Evolutionary conservation across 495 filamentous ascomycete genomes (phyloP).

Genomic region (Filosporella fistucella): DNA sequence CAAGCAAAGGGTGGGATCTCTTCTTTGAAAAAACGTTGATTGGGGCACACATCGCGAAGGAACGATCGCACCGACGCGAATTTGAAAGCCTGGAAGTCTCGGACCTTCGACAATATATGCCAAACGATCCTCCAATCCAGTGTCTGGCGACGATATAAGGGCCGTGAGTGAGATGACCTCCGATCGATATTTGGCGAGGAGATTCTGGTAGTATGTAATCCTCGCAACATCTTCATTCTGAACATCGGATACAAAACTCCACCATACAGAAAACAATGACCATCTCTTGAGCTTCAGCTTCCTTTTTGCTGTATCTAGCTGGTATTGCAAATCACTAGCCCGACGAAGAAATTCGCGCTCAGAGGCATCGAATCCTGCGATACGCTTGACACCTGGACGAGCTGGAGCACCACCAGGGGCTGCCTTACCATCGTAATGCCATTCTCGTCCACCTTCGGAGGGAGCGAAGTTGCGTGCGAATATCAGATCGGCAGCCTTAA

Average conservation of each 20-base stretch:
- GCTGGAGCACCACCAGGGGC: not conserved
- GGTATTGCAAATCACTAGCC: constrained; percentile 12
- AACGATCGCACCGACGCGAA: no score
- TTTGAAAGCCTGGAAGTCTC: no score
- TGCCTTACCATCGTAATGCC: not conserved
- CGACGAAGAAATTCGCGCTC: constrained; percentile 1
- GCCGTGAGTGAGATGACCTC: no score
- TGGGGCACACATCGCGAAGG: no score
- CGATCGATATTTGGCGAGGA: not conserved
- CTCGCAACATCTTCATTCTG: not conserved
- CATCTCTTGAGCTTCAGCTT: constrained; percentile 12
- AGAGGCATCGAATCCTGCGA: not conserved
- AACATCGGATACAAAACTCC: not conserved
- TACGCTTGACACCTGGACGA: not conserved
- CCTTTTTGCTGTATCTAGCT: constrained; percentile 11
- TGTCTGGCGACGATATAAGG: no score
- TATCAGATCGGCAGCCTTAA: constrained; percentile 4
- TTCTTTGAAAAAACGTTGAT: constrained; percentile 23
- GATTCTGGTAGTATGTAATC: not conserved
- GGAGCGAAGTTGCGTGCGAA: not conserved
- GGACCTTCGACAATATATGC: no score
- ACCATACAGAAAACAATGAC: constrained; percentile 21
- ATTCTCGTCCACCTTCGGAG: not conserved
- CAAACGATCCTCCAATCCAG: no score
- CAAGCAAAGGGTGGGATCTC: constrained; percentile 44